Evolutionary conservation across 306 rosid genomes (phyloP), one percentile per base, ranked within the genome.

Genomic region (Malus sylvestris): DNA sequence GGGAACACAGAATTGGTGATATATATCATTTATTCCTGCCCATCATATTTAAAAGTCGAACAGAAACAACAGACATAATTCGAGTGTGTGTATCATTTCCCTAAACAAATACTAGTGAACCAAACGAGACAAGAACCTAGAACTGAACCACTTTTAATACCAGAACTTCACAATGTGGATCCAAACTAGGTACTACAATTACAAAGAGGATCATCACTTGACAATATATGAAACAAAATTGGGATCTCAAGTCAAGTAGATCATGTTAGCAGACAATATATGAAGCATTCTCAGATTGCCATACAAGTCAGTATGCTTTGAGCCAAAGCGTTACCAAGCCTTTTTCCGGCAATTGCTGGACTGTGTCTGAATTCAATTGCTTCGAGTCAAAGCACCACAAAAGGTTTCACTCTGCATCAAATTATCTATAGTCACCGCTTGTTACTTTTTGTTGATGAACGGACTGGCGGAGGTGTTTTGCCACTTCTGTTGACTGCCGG

Each of bases 401-500:
- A 75, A 76, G 40, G 63, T 55, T 40, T 71, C 75, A 14, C 14
- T 52, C 33, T 14, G 44, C 9, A 13, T 32, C 72, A 62, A 52
- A 61, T 40, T 8, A 60, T 45, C 76, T 87, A 86, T 32, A 75
- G 75, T 96, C 97, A 94, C 45, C 89, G 76, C 79, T 82, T 85
- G 3, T 81, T 46, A 30, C 51, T 60, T 86, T 82, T 91, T 35
- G 83, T 73, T 33, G 93, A 83, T 55, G 88, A 82, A 57, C 72
- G 69, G 10, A 81, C 79, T 4, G 92, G 86, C 51, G 97, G 95
- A 86, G 97, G 98, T 22, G 97, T 89, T 81, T 83, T 90, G 14
- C 88, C 87, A 86, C 78, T 88, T 85, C 88, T 86, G 33, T 49
- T 79, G 30, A 88, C 93, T 55, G 91, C 86, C 49, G 97, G 94